A percentile compares a stretch with the other conserved stretches of the same genome.
These are phyloP conservation scores for Aegle marmelos DNA, from an alignment of 345 rosid species.

Conservation along the genomic window DNA sequence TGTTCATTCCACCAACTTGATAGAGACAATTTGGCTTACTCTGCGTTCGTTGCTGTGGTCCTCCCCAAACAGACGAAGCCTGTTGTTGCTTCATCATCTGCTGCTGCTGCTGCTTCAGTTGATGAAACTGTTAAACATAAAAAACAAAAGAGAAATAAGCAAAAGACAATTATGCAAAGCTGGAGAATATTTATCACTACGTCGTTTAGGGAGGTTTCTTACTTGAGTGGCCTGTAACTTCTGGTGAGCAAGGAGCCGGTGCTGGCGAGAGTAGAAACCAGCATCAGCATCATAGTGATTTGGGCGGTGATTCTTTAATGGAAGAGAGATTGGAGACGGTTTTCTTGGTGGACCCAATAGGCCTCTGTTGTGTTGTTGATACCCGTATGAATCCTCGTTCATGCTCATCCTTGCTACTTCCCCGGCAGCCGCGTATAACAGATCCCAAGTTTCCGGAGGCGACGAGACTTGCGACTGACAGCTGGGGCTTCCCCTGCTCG, in stretches of 20 bases:
- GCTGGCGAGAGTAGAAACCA: constrained; percentile 13
- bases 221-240: constrained; percentile 60
- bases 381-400: constrained; percentile 21
- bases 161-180: not conserved
- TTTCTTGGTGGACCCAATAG: constrained; percentile 26
- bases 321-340: constrained; percentile 27
- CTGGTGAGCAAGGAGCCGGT: constrained; percentile 45
- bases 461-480: constrained; percentile 24
- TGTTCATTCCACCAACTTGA: constrained; percentile 12
- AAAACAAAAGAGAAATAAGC: not conserved
- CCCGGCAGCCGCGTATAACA: constrained; percentile 53
- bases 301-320: constrained; percentile 24
- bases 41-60: constrained; percentile 17
- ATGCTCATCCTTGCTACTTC: constrained; percentile 44
- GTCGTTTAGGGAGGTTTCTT: not conserved
- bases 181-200: not conserved
- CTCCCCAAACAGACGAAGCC: constrained; percentile 27
- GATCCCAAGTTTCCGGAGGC: constrained; percentile 51
- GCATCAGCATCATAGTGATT: constrained; percentile 19
- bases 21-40: constrained; percentile 13
- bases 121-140: constrained; percentile 42
- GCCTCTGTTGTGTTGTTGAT: constrained; percentile 24
- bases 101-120: constrained; percentile 46
- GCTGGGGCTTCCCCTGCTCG: constrained; percentile 31
- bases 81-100: constrained; percentile 19